Base-by-base conservation (phyloP, 169 alveolate genomes). In the Babesia bovis region DNA sequence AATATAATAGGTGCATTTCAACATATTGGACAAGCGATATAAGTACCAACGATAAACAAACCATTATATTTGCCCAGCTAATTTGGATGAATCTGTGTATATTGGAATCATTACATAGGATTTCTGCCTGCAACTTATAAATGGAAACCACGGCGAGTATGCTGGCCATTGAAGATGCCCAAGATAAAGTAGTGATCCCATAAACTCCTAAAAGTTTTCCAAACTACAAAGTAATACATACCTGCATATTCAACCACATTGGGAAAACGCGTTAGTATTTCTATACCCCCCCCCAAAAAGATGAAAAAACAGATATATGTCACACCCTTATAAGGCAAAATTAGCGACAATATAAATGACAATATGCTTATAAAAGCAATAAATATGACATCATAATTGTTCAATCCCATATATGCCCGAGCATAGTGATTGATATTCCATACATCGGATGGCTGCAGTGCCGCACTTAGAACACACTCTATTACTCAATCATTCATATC, bases 51-150 rank as follows among this genome's bases (percentile, higher is more conserved):
- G 85, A 66, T 9, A 67, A 13, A n/a, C n/a, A n/a, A 21, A 30
- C 23, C 17, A 76, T 4, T 35, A 45, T n/a, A 4, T n/a, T 47
- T 0, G 6, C 38, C 32, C 40, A 55, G 4, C 33, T 17, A 40
- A 44, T 25, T 0, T 50, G 23, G 28, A 44, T 33, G 38, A 76
- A 76, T 15, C 65, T 33, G 32, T 76, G 85, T 38, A 66, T 36
- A 6, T 19, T 50, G 30, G 65, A 21, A 35, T 76, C 47, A 4
- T 38, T 19, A 19, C 63, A 5, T n/a, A 76, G 47, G 9, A 66
- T 45, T 26, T 41, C 59, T 19, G 44, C 51, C 53, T 76, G 81
- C 38, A 55, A 17, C 13, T 33, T 53, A 47, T 76, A 76, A 33
- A 55, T 21, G 30, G 38, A 19, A 26, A 68, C 32, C 9, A 38